phyloP scores from a whole-genome alignment of 2,329 filamentous ascomycete genomes.

The Fusarium sp. region DNA sequence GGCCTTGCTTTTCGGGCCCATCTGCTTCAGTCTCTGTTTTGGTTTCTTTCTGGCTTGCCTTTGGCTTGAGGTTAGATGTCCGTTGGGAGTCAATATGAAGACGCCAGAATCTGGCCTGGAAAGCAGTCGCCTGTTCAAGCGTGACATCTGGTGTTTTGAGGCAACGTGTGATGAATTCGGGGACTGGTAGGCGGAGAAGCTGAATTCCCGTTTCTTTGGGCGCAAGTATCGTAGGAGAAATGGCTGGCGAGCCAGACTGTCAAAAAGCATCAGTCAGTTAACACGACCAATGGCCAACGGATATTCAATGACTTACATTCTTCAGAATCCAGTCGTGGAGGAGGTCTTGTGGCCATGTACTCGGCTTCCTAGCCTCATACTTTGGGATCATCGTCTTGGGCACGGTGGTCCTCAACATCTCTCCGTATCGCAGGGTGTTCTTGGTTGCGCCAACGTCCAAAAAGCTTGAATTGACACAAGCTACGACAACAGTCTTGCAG shows the following conservation, averaged over 20 bases:
- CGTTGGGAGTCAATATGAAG: constrained; percentile 59
- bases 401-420: constrained; percentile 60
- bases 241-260: constrained; percentile 58
- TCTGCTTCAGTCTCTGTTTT: neutral
- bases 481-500: constrained; percentile 62
- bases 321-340: constrained; percentile 58
- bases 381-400: constrained; percentile 47
- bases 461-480: constrained; percentile 64
- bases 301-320: constrained; percentile 54
- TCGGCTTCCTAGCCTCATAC: constrained; percentile 51
- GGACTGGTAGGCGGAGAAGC: constrained; percentile 57
- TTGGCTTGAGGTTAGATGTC: constrained; percentile 15
- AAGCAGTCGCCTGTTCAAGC: constrained; percentile 58
- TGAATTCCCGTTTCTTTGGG: constrained; percentile 59
- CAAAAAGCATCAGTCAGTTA: neutral
- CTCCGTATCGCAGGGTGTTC: constrained; percentile 65
- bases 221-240: constrained; percentile 55
- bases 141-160: constrained; percentile 55
- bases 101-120: constrained; percentile 60
- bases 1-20: constrained; percentile 4
- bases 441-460: constrained; percentile 61
- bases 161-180: constrained; percentile 60
- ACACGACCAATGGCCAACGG: neutral
- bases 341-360: constrained; percentile 58
- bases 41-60: neutral